Percentiles rank a stretch among this genome's conserved stretches.
phyloP scores from a whole-genome alignment of 2,329 filamentous ascomycete genomes.

The Akanthomyces uredinophilus region DNA sequence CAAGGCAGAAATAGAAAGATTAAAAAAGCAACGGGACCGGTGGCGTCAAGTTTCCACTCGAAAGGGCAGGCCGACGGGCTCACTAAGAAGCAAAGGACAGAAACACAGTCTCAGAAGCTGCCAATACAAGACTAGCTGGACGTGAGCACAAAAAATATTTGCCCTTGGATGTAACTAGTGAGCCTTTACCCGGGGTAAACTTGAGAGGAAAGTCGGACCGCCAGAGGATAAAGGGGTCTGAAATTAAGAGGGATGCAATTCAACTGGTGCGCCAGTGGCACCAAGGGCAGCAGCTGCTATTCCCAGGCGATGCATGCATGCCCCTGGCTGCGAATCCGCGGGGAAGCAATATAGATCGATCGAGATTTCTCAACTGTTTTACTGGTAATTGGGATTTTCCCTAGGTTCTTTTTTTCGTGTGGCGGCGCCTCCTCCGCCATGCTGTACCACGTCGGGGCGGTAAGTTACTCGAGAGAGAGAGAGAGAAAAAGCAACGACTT shows the following conservation, averaged over 20 bases:
- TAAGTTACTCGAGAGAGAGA: background rate
- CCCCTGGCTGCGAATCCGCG: background rate
- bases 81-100: background rate
- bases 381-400: background rate
- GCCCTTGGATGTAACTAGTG: no score
- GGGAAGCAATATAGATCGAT: background rate
- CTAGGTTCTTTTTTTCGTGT: background rate
- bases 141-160: no score
- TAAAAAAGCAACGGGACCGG: background rate
- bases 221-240: no score
- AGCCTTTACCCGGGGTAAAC: no score
- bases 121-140: background rate
- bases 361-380: background rate
- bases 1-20: background rate
- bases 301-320: background rate
- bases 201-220: no score
- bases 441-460: background rate
- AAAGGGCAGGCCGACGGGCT: background rate
- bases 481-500: conserved; percentile 10
- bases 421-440: background rate
- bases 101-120: background rate
- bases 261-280: no score
- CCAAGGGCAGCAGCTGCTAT: no score
- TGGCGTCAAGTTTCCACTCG: background rate
- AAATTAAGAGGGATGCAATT: no score